phyloP scores from a whole-genome alignment of 805 yeast species.

The Metschnikowia peoriensis region DNA sequence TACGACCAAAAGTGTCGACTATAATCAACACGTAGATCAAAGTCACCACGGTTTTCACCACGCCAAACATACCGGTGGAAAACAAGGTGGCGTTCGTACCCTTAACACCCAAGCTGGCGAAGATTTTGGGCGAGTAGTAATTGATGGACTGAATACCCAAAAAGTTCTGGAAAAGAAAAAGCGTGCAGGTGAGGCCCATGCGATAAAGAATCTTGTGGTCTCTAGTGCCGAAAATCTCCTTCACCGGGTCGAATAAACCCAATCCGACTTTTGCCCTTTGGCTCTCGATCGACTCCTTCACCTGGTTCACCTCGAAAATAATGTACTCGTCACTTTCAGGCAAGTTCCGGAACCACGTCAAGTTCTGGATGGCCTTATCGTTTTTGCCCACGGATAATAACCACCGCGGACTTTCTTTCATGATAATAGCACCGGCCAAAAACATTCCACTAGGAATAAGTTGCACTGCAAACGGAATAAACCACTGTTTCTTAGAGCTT shows the following conservation, averaged over 20 bases:
- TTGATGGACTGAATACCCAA: slow-evolving; percentile 41
- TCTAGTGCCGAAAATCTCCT: slow-evolving; percentile 27
- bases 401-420: slow-evolving; percentile 41
- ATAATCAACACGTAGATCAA: slow-evolving; percentile 33
- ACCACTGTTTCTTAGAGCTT: slow-evolving; percentile 31
- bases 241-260: slow-evolving; percentile 34
- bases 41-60: slow-evolving; percentile 36
- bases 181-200: slow-evolving; percentile 30
- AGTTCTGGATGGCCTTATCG: slow-evolving; percentile 33
- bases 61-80: slow-evolving; percentile 41
- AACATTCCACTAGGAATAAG: slow-evolving; percentile 37
- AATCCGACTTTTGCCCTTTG: slow-evolving; percentile 30
- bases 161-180: slow-evolving; percentile 38
- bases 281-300: slow-evolving; percentile 30
- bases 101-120: slow-evolving; percentile 34
- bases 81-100: slow-evolving; percentile 38
- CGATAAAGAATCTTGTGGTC: slow-evolving; percentile 27
- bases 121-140: slow-evolving; percentile 38
- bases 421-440: slow-evolving; percentile 29
- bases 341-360: slow-evolving; percentile 35
- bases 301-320: slow-evolving; percentile 35
- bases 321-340: slow-evolving; percentile 36
- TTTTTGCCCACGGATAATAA: slow-evolving; percentile 28
- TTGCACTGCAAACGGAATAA: slow-evolving; percentile 40
- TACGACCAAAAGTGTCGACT: slow-evolving; percentile 36